Base-by-base conservation (phyloP, 2,329 filamentous ascomycete genomes). In the Chrysoporthe cubensis region DNA sequence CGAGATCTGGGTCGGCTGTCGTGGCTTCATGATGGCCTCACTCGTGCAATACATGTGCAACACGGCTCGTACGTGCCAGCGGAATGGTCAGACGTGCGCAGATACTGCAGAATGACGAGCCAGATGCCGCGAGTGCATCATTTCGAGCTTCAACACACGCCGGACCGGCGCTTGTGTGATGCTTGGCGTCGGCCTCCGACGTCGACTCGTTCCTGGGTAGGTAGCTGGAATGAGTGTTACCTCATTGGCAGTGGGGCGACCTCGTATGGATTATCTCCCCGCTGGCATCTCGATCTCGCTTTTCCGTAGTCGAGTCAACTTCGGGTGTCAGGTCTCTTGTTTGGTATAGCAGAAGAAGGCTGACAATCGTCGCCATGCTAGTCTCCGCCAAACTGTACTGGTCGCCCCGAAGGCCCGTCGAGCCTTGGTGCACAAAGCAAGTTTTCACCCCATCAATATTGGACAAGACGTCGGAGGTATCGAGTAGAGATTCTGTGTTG, bases 1-100 rank as follows among this genome's bases (percentile, higher is more conserved):
- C 44, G 60, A 52, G 46, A 54, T 42, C 40, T 11, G 26, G 3
- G 44, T 37, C 43, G 21, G 26, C 34, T 54, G 50, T 34, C 50
- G 40, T 63, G 62, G 40, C 50, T 56, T 56, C 48, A 54, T 43
- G 18, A 43, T 64, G 62, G 48, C 62, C 62, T 64, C 48, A 56
- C n/a, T 56, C 50, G 61, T 21, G 62, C 8, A 5, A 34, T 40
- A 64, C 62, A 42, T n/a, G 61, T 40, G 48, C 61, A 63, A 13
- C 16, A 13, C 21, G 32, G n/a, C 61, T 42, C 26, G 32, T 54
- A 21, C 6, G 13, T 42, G 16, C 61, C 26, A 34, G 50, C 26
- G 16, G 14, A 32, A 54, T n/a, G 34, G 40, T 48, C 46, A 40
- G 54, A 16, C 14, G 34, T 40, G 14, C 37, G 60, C 16, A 6